phyloP scores from a whole-genome alignment of 352 stramenopile species.

The Globisporangium cylindrosporum region DNA sequence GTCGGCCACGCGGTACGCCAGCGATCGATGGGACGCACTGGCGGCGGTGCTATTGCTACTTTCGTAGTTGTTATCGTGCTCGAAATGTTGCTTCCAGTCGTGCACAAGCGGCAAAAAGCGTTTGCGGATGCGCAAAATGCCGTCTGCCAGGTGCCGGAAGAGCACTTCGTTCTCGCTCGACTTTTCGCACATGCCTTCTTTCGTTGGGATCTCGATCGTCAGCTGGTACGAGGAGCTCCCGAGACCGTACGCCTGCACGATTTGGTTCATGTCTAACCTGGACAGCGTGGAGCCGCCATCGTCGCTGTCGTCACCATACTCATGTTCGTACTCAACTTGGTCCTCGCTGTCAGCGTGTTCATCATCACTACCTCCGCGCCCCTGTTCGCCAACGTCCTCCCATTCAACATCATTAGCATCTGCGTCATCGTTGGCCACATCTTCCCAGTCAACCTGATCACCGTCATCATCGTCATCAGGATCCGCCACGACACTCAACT shows the following conservation, averaged over 20 bases:
- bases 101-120: constrained; percentile 64
- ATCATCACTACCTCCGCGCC: constrained; percentile 4
- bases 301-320: constrained; percentile 13
- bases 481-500: neutral
- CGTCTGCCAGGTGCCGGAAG: constrained; percentile 48
- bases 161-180: constrained; percentile 70
- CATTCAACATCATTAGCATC: constrained; percentile 27
- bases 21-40: constrained; percentile 5
- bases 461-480: neutral
- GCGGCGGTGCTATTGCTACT: neutral
- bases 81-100: constrained; percentile 37
- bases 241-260: constrained; percentile 72
- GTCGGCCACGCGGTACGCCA: constrained; percentile 27
- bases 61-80: neutral
- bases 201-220: constrained; percentile 62
- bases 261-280: constrained; percentile 74
- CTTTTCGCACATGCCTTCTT: constrained; percentile 37
- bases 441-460: neutral
- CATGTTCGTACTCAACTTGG: constrained; percentile 15
- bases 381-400: constrained; percentile 19
- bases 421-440: constrained; percentile 1
- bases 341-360: constrained; percentile 18
- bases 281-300: constrained; percentile 5
- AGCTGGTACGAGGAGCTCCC: constrained; percentile 75
- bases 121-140: constrained; percentile 59